Evolutionary conservation across 306 rosid species (phyloP).

Genomic region (Rosa persica): DNA sequence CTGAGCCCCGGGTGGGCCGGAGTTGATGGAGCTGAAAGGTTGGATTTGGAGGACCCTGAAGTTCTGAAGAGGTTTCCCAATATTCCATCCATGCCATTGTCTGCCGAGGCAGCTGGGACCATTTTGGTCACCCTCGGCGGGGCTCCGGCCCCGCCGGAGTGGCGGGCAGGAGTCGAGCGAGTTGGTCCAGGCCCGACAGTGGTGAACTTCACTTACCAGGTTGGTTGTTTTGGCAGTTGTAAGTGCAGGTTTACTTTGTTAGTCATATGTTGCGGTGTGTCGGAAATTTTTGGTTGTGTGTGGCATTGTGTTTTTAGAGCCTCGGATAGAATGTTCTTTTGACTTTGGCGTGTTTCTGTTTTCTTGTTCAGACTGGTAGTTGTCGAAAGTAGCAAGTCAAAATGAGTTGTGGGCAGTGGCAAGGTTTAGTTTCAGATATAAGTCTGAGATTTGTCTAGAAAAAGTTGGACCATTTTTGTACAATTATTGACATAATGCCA

Average conservation of each 20-base stretch:
- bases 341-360: constrained; percentile 21
- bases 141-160: constrained; percentile 44
- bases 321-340: constrained; percentile 2
- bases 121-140: constrained; percentile 57
- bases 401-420: constrained; percentile 1
- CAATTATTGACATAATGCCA: background rate
- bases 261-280: constrained; percentile 15
- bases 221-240: constrained; percentile 24
- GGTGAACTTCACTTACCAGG: constrained; percentile 84
- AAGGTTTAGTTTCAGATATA: background rate
- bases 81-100: constrained; percentile 89
- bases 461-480: constrained; percentile 4
- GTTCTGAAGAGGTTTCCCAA: constrained; percentile 76
- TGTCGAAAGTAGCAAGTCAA: constrained; percentile 9
- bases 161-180: constrained; percentile 44
- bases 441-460: constrained; percentile 8
- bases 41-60: constrained; percentile 55
- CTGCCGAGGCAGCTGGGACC: constrained; percentile 54
- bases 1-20: constrained; percentile 90
- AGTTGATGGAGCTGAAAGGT: constrained; percentile 65
- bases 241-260: constrained; percentile 11
- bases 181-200: constrained; percentile 85
- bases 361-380: constrained; percentile 2
- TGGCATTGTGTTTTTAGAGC: constrained; percentile 3
- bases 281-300: background rate